Base-by-base conservation (phyloP, 2,329 filamentous ascomycete genomes). In the Microsporum audouinii region DNA sequence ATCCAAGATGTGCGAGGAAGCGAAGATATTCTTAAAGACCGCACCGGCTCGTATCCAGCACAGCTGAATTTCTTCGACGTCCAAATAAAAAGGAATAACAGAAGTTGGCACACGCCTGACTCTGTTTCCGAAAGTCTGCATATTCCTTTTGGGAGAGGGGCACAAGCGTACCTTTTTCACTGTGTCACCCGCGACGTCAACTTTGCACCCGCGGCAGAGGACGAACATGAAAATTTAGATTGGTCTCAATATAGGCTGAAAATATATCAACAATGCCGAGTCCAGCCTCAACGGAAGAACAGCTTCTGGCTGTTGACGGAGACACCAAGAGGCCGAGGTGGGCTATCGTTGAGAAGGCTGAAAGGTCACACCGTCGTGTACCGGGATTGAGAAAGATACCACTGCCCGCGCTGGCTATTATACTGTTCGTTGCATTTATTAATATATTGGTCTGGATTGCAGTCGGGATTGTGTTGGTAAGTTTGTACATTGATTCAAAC, bases 371-470 rank as follows among this genome's bases (percentile, higher is more conserved):
- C 68, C 68, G 75, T 56, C 76, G 77, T 3, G 73, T 82, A 29
- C 83, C 83, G 0, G 80, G 80, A 6, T 69, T 86, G 10, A 75
- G 78, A 36, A 80, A 77, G 61, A 75, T 86, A 2, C 84, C 83
- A 0, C 77, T 84, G 3, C 71, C 78, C 0, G 82, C 80, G 0
- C 74, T 86, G 43, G 79, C 78, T 1, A 83, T 85, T 34, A 84
- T 86, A 33, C 55, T 78, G 1, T 71, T 80, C 0, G 71, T 86
- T 45, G 75, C 80, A 1, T 57, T 78, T 2, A 70, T 84, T 58
- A 86, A 86, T 69, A 67, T 80, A 2, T 59, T 82, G 1, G 80
- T 83, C 6, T 86, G 84, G 84, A 75, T 79, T 57, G 80, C 78
- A 27, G 79, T 80, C 7, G 83, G 78, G 7, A 77, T 85, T 63